A percentile compares a stretch with the other conserved stretches of the same genome.
phyloP scores from a whole-genome alignment of 805 yeast genomes.

The Candida adriatica region DNA sequence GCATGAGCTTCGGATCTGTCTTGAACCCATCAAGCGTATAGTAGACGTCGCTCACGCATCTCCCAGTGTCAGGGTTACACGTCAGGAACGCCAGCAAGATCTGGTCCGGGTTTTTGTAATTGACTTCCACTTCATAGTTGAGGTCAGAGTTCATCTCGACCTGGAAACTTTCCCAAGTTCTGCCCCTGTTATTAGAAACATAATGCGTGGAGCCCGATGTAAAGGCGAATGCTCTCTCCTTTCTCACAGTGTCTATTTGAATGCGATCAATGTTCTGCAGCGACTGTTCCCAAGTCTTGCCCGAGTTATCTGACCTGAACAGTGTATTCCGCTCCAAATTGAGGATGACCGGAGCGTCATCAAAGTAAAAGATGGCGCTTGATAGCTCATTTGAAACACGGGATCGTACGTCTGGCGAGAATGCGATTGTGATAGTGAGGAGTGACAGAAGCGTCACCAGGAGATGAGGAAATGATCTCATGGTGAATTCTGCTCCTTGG shows the following conservation, averaged over 20 bases:
- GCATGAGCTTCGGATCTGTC: slow-evolving; percentile 22
- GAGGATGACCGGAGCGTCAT: slow-evolving; percentile 25
- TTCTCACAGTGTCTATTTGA: slow-evolving; percentile 29
- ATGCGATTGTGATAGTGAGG: slow-evolving; percentile 10
- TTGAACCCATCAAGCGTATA: slow-evolving; percentile 42
- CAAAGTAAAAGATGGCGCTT: slow-evolving; percentile 23
- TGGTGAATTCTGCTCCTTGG: background rate
- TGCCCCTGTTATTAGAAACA: slow-evolving; percentile 35
- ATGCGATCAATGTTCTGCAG: slow-evolving; percentile 25
- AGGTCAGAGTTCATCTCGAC: slow-evolving; percentile 20
- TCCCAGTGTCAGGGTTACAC: slow-evolving; percentile 9
- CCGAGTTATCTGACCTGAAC: slow-evolving; percentile 41
- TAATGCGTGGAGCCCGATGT: slow-evolving; percentile 28
- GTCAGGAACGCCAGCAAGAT: slow-evolving; percentile 29
- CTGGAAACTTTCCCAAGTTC: slow-evolving; percentile 32
- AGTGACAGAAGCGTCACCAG: slow-evolving; percentile 2
- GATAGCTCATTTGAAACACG: slow-evolving; percentile 9
- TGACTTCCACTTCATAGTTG: slow-evolving; percentile 28
- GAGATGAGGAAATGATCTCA: slow-evolving; percentile 1
- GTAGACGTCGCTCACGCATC: slow-evolving; percentile 31
- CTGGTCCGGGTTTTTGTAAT: slow-evolving; percentile 32
- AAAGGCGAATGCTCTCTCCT: slow-evolving; percentile 34
- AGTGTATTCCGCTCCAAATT: slow-evolving; percentile 23
- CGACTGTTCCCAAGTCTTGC: slow-evolving; percentile 33
- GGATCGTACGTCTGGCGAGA: slow-evolving; percentile 21